Base-by-base conservation (phyloP, 495 filamentous ascomycete species). In the Pyronema omphalodes region DNA sequence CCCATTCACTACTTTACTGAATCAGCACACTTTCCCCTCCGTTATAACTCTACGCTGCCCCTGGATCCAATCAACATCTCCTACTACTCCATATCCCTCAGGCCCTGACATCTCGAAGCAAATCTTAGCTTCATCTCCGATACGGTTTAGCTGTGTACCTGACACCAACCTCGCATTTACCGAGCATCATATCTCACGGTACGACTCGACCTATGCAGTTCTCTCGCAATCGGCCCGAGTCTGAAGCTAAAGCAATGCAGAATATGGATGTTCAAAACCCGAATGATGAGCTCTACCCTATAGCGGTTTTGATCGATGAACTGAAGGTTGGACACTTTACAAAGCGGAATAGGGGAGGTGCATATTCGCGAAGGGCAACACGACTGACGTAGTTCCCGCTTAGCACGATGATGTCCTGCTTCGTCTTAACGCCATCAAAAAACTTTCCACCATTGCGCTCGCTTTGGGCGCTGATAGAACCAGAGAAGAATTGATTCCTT, bases 281-380 rank as follows among this genome's bases (percentile, higher is more conserved):
- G 71, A 93, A 80, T 67, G 89, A 96, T 70, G 93, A 95, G 78
- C 87, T 98, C 58, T 96, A 94, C 70, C 91, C 91, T 64, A 98
- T 98, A 74, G 91, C 91, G 57, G 93, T 98, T 53, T 80, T 98
- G 67, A 98, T 98, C 71, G 91, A 98, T 71, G 91, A 98, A 79
- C 74, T 98, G 63, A 98, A 98, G 86, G 88, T 94, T 62, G 64
- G 66, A 61, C 57, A 56, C 62, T 49, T 55, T 60, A 47, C 11
- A 17, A 41, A 7, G 11, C 15, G 39, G 39, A 41, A 41, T 41
- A 41, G 39, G 15, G 39, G 39, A 41, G 39, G 11, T 12, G 11
- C 11, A 41, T 1, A 12, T 12, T 41, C 11, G 39, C 39, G 39
- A 41, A 41, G 11, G 11, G 39, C 23, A 17, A 12, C 39, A 1